Evolutionary conservation across 2,329 filamentous ascomycete species (phyloP).

Genomic region (Apiospora pterosperma): DNA sequence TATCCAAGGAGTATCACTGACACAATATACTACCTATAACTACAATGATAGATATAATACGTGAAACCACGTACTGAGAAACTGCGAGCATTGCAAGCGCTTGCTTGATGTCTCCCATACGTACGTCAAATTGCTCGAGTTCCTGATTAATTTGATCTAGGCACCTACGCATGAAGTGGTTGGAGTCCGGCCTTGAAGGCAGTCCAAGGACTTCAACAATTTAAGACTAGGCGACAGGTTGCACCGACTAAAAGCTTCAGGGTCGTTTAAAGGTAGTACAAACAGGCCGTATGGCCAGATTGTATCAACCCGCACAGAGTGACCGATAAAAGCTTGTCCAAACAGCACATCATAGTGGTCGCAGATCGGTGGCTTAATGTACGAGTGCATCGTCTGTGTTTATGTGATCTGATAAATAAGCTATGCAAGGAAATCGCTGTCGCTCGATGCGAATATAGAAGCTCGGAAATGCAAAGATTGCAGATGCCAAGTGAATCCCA

Average conservation of each 20-base stretch:
- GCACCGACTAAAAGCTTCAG: too few species aligned
- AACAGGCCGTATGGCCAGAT: too few species aligned
- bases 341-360: neutral
- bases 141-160: too few species aligned
- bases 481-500: neutral
- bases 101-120: neutral
- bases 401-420: neutral
- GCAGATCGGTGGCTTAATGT: neutral
- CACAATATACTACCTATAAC: neutral
- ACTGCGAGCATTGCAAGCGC: too few species aligned
- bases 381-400: neutral
- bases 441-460: neutral
- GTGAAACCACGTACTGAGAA: neutral
- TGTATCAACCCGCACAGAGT: too few species aligned
- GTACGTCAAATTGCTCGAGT: too few species aligned
- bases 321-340: too few species aligned
- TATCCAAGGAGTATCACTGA: neutral
- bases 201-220: too few species aligned
- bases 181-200: too few species aligned
- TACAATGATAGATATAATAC: neutral
- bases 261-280: too few species aligned
- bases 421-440: neutral
- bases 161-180: too few species aligned
- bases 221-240: too few species aligned
- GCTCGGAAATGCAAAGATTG: neutral